Evolutionary conservation across 768 basidiomycete species (phyloP), one percentile per base, ranked within the genome.

Genomic region (Podaxis carcinomalis): DNA sequence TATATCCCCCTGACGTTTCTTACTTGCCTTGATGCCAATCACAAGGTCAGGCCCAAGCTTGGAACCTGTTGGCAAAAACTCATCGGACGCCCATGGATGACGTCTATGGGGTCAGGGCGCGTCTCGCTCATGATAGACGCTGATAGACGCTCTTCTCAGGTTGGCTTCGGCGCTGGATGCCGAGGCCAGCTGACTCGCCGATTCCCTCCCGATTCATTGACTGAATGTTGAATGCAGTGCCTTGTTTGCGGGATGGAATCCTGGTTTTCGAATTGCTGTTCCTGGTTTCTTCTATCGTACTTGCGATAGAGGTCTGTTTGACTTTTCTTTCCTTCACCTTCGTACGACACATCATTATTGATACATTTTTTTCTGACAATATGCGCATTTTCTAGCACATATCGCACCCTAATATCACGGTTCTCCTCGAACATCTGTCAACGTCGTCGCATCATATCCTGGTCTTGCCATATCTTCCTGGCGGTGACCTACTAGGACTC

Each of bases 401-500:
- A 61, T 86, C 86, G 4, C 92, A 93, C 69, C 90, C 91, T 0
- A 86, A 86, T 46, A 90, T 95, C 65, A 86, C 92, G 0, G 81
- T 86, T 0, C 83, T 88, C 57, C 78, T 90, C 6, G 79, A 85
- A 32, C 84, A 87, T 57, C 85, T 94, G 70, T 84, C 88, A 10
- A 90, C 90, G 0, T 76, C 82, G 3, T 79, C 85, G 0, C 86
- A 91, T 68, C 90, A 94, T 69, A 84, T 89, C 61, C 82, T 95
- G 51, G 88, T 92, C 1, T 78, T 96, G 4, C 91, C 92, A 25
- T 85, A 86, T 67, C 72, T 92, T 2, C 75, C 79, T 0, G 93
- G 93, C 5, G 93, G 93, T 2, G 93, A 96, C 72, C 80, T 95
- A 13, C 85, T 95, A 62, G 84, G 87, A 6, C 77, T 92, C 57